Base-by-base conservation (phyloP, 139 green algal species). In the Ettlia oleoabundans region DNA sequence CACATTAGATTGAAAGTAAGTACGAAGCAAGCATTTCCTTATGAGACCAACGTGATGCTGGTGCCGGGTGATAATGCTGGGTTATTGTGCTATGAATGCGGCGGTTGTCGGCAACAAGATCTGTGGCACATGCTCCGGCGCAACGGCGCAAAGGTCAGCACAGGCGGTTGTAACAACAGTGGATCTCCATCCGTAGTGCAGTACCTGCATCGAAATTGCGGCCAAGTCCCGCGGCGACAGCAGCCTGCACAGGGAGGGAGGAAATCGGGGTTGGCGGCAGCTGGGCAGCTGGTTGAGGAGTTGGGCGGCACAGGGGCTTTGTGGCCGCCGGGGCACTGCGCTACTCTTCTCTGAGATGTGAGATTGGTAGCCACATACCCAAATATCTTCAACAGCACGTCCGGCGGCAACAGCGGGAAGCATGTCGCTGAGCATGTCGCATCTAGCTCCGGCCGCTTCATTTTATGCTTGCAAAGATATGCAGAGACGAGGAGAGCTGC, bases 151-250 rank as follows among this genome's bases (percentile, higher is more conserved):
- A n/a, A n/a, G n/a, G n/a, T n/a, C n/a, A n/a, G n/a, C n/a, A n/a
- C n/a, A n/a, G n/a, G n/a, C n/a, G n/a, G n/a, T n/a, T n/a, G n/a
- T 15, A 58, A 58, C 13, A 10, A 15, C 15, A 58, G 47, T 65
- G 28, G 28, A 9, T 65, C 18, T n/a, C 18, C 55, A 32, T 28
- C 18, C 21, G 5, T 9, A 51, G 19, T 6, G 28, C 22, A 47
- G 4, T 22, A 80, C 73, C 73, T 80, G 73, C 37, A 80, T n/a
- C 9, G 73, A 67, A 21, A 80, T 33, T 40, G 73, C 52, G 5
- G 53, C 73, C 22, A 80, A 35, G 37, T 80, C 73, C 30, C n/a
- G 35, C 5, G 73, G 52, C 4, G 73, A 55, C 6, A 80, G 73
- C 35, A 69, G 73, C 26, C 73, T 80, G 73, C 73, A 68, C 21